Base-by-base conservation (phyloP, 169 alveolate genomes). In the Plasmodium reichenowi region DNA sequence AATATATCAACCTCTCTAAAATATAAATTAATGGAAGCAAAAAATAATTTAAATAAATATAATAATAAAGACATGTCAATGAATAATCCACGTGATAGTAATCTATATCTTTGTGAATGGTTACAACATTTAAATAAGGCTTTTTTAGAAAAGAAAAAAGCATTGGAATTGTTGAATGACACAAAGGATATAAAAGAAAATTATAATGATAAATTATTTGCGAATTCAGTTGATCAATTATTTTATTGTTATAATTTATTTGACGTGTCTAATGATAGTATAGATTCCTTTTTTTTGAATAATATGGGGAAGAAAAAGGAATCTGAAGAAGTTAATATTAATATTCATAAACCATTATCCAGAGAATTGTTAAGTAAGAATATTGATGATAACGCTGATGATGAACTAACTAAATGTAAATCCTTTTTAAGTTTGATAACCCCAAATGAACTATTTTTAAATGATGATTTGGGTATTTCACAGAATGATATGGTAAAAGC, bases 211-310 rank as follows among this genome's bases (percentile, higher is more conserved):
- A 32, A 66, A 22, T 47, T 78, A 50, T 78, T 78, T 59, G 38
- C 52, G 67, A 43, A 48, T 71, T 78, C 89, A 15, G 24, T 78
- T 66, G 58, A 15, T 12, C 15, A 66, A 12, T 29, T 58, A 48
- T 66, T 78, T 78, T 32, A 67, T 64, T 78, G 89, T 26, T 78
- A 78, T 52, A 72, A 78, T 3, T 20, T 67, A 13, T 56, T 78
- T 22, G 38, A 78, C 13, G 47, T 13, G 9, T 5, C 47, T 38
- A 38, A 70, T 66, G 58, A 59, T 43, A 9, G 10, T 6, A 8
- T 78, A 24, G 63, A 64, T 50, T 78, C 89, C 15, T 48, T 78
- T 47, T 50, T 78, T 38, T 1, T 59, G 50, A 66, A 59, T 71
- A 32, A 8, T 48, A 22, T 12, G 89, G 15, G 66, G 22, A 45